Conservation (phyloP, 257 asterid genomes). For the Penstemon newberryi region DNA sequence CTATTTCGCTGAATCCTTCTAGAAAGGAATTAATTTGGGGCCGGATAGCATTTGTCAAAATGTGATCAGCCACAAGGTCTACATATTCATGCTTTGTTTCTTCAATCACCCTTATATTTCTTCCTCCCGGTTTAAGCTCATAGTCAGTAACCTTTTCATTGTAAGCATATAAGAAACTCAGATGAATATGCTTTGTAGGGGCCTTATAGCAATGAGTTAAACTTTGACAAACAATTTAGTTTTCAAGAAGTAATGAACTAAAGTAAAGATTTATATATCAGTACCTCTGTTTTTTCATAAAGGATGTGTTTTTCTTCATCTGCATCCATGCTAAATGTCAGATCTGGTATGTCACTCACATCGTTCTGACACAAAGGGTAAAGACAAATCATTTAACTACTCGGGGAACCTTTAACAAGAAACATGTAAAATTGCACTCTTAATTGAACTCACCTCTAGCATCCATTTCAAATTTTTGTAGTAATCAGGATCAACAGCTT, state of each 20-base stretch:
- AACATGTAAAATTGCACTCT: conserved; percentile 12
- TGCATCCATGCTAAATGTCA: conserved; percentile 97
- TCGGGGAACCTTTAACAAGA: neutral
- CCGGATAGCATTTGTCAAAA: conserved; percentile 90
- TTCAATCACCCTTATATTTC: conserved; percentile 92
- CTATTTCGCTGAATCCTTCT: conserved; percentile 90
- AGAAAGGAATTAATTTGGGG: conserved; percentile 95
- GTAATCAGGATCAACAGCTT: conserved; percentile 99
- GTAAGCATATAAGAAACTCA: conserved; percentile 14
- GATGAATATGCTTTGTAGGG: no score
- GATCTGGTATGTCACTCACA: conserved; percentile 92
- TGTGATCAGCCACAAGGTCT: conserved; percentile 98
- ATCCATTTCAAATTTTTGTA: conserved; percentile 97
- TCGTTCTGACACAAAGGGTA: conserved; percentile 67
- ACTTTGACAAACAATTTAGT: neutral
- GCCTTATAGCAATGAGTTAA: no score
- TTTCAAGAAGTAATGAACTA: neutral
- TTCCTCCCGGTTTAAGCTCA: conserved; percentile 99
- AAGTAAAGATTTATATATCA: conserved; percentile 11
- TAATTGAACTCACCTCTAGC: conserved; percentile 78
- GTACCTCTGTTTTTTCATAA: conserved; percentile 94
- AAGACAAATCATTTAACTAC: conserved; percentile 24
- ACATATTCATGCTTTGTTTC: conserved; percentile 98
- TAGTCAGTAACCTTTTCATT: conserved; percentile 79
- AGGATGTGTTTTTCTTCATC: conserved; percentile 98